Conservation (phyloP, 176 grass and related monocot species). For the Eragrostis nindensis region DNA sequence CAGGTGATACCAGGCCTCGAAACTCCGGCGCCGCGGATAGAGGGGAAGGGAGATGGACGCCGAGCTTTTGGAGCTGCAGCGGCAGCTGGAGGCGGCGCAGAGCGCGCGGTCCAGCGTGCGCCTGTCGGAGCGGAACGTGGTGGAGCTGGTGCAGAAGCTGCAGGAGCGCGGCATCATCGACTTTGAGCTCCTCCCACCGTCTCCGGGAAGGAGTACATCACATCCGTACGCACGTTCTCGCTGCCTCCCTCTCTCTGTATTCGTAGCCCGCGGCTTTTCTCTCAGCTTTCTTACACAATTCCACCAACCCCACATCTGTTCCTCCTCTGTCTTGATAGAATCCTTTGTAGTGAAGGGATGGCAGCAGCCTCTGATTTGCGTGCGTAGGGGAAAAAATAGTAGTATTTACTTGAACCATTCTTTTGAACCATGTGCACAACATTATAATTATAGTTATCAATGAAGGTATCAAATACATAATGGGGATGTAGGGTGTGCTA, state of each 20-base stretch:
- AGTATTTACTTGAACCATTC: background rate
- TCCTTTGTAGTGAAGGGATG: background rate
- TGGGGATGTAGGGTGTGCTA: background rate
- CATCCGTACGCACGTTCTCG: conserved; percentile 57
- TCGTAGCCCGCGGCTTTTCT: background rate
- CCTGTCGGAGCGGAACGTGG: conserved; percentile 94
- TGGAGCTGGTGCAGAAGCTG: conserved; percentile 88
- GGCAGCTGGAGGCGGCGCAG: conserved; percentile 95
- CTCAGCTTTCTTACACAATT: background rate
- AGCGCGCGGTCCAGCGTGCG: conserved; percentile 85
- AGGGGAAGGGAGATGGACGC: conserved; percentile 66
- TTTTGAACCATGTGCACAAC: background rate
- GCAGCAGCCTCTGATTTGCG: background rate
- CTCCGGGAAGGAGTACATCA: conserved; percentile 98
- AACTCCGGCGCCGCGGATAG: background rate
- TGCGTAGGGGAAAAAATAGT: background rate
- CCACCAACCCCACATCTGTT: background rate
- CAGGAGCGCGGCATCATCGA: conserved; percentile 78
- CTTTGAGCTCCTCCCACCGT: conserved; percentile 85
- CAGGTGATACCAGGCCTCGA: background rate
- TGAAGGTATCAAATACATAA: background rate
- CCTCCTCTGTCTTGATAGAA: background rate
- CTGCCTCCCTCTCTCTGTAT: too few species aligned
- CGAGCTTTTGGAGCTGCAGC: conserved; percentile 88
- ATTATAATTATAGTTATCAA: background rate